A percentile compares a stretch with the other conserved stretches of the same genome.
Evolutionary conservation across 495 filamentous ascomycete species (phyloP).

Genomic region (Xylaria intraflava): DNA sequence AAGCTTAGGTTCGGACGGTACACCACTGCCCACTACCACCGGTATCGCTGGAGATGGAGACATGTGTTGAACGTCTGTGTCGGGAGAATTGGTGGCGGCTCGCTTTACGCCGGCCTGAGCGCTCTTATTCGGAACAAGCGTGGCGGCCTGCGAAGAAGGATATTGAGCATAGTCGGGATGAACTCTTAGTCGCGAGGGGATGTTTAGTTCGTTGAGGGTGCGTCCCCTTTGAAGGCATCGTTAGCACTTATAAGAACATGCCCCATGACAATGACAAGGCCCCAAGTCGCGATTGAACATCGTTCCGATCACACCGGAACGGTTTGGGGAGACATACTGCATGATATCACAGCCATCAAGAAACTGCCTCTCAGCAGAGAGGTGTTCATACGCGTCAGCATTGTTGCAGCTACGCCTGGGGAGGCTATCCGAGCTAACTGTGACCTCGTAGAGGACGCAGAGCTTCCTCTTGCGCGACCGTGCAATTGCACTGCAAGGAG

Average conservation of each 20-base stretch:
- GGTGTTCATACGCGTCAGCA: constrained; percentile 43
- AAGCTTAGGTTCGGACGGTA: neutral
- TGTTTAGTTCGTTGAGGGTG: constrained; percentile 61
- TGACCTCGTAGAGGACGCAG: constrained; percentile 65
- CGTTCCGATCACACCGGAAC: constrained; percentile 3
- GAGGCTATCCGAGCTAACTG: constrained; percentile 41
- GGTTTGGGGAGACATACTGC: constrained; percentile 52
- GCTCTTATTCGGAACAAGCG: constrained; percentile 13
- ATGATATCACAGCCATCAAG: constrained; percentile 68
- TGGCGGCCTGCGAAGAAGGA: constrained; percentile 8
- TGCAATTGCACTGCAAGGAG: constrained; percentile 58
- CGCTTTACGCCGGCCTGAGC: neutral
- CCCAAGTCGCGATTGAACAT: constrained; percentile 19
- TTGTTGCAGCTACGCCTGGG: constrained; percentile 36
- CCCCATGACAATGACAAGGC: constrained; percentile 6
- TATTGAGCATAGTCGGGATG: constrained; percentile 20
- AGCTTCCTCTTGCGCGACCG: constrained; percentile 77
- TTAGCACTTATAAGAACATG: constrained; percentile 16
- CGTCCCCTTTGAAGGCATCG: constrained; percentile 51
- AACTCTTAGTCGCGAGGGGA: constrained; percentile 52
- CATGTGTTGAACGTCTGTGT: neutral
- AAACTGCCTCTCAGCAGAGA: constrained; percentile 54
- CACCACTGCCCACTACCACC: neutral
- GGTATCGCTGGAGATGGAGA: constrained; percentile 3
- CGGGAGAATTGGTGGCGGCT: neutral